Conservation (phyloP, 2,329 filamentous ascomycete species). For the Exophiala sp. region DNA sequence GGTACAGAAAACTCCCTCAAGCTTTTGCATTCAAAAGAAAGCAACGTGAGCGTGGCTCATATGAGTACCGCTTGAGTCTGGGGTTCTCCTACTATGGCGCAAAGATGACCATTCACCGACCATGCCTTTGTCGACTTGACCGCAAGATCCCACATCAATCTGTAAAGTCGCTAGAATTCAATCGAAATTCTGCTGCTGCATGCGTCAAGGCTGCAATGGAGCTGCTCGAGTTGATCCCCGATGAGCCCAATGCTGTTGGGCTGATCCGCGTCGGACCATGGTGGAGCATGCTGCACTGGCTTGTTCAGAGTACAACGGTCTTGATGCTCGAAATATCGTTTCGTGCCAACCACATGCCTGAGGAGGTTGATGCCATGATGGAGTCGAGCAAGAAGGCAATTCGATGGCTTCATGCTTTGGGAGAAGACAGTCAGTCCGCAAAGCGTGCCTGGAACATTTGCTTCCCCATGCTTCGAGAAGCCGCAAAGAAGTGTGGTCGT, state of each 20-base stretch:
- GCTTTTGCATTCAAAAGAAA: slow-evolving; percentile 36
- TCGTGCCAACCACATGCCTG: slow-evolving; percentile 42
- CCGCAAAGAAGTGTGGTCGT: slow-evolving; percentile 34
- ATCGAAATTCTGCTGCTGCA: slow-evolving; percentile 38
- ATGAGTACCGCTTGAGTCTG: slow-evolving; percentile 40
- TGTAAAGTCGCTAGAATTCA: slow-evolving; percentile 33
- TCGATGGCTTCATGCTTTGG: slow-evolving; percentile 43
- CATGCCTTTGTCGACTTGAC: slow-evolving; percentile 45
- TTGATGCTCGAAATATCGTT: slow-evolving; percentile 47
- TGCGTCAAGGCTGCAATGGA: slow-evolving; percentile 39
- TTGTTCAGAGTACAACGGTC: slow-evolving; percentile 44
- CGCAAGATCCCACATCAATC: slow-evolving; percentile 33
- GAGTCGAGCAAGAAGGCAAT: slow-evolving; percentile 40
- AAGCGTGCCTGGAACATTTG: slow-evolving; percentile 43
- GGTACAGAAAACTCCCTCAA: slow-evolving; percentile 38
- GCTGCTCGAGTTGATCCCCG: slow-evolving; percentile 42
- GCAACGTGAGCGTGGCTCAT: slow-evolving; percentile 28
- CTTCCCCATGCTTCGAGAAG: slow-evolving; percentile 35
- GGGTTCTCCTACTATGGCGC: slow-evolving; percentile 45
- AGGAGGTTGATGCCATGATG: slow-evolving; percentile 38
- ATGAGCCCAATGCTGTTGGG: slow-evolving; percentile 39
- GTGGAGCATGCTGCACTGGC: slow-evolving; percentile 45
- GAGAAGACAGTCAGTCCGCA: slow-evolving; percentile 37
- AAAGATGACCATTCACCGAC: slow-evolving; percentile 43
- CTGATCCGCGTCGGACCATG: slow-evolving; percentile 42